Base-by-base conservation (phyloP, 139 green algal species). In the Chlamydomonas asymmetrica region DNA sequence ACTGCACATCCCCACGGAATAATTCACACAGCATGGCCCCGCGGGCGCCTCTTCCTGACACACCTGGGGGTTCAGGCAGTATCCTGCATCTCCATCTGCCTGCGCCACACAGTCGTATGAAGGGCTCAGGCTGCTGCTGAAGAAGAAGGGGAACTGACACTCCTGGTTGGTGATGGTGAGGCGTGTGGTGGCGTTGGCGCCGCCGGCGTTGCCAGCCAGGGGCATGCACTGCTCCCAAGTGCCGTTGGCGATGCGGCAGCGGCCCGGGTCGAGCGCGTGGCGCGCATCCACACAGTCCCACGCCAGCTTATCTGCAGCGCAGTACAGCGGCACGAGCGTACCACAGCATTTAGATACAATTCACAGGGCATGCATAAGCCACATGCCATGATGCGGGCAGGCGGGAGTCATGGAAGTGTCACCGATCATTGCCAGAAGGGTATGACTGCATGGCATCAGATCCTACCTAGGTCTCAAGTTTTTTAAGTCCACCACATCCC, bases 211-310 rank as follows among this genome's bases (percentile, higher is more conserved):
- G 22, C 38, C 13, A 23, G 40, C 38, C 31, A 39, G 38, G 5
- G 57, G 70, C 70, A 76, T 76, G 39, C 70, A 76, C 56, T 76
- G 70, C 70, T 76, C 56, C 70, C 70, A 76, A 4, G 13, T 40
- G n/a, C 70, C 70, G 23, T 41, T n/a, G 49, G 22, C 2, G 40
- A 29, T 37, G 39, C 70, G 70, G 70, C 70, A 76, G 70, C 41
- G 67, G 70, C 70, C 70, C 5, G 70, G 56, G 56, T 76, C 70
- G 35, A 66, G 34, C 9, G 41, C 70, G 23, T 5, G 29, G 20
- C 35, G n/a, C n/a, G n/a, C n/a, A n/a, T n/a, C 70, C 39, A 76
- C 70, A n/a, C 70, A 76, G 56, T 76, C 70, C 70, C 70, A 76
- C 5, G n/a, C 56, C 27, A 76, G 70, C 4, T 39, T 34, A 22